phyloP scores from a whole-genome alignment of 2,329 filamentous ascomycete species.

The Fusarium tricinctum region DNA sequence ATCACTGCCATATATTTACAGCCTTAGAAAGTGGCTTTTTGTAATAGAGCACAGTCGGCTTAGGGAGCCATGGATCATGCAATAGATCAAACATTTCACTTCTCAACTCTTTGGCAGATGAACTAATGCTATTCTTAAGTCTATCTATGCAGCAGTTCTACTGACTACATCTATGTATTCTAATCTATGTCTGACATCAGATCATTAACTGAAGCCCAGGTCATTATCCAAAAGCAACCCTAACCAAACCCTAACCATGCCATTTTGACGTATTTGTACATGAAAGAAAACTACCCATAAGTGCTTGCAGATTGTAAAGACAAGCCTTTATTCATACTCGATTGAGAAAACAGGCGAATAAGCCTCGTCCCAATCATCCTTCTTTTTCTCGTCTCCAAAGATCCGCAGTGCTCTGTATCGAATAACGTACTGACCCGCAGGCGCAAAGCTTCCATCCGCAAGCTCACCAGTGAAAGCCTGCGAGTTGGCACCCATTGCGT shows the following conservation, averaged over 20 bases:
- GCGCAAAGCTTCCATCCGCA: conserved; percentile 62
- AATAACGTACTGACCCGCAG: conserved; percentile 65
- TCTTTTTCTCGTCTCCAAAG: conserved; percentile 62
- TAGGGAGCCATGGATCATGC: background rate
- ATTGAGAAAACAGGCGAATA: conserved; percentile 62
- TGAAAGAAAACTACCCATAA: background rate
- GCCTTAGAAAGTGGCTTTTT: background rate
- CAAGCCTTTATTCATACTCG: conserved; percentile 53
- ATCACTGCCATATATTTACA: background rate
- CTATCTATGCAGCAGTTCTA: background rate
- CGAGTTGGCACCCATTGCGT: conserved; percentile 45
- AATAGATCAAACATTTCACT: background rate
- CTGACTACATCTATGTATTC: background rate
- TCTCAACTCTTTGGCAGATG: background rate
- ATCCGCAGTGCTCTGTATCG: conserved; percentile 64
- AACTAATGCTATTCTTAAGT: background rate
- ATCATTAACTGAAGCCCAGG: background rate
- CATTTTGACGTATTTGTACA: conserved; percentile 23
- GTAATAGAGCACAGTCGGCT: background rate
- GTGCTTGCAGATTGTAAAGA: conserved; percentile 1
- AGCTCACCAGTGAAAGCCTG: conserved; percentile 63
- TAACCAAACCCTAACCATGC: background rate
- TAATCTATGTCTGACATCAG: conserved; percentile 7
- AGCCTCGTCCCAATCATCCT: conserved; percentile 62
- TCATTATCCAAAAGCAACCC: background rate